Conservation (phyloP, 2,329 filamentous ascomycete genomes). For the Bipolaris oryzae region DNA sequence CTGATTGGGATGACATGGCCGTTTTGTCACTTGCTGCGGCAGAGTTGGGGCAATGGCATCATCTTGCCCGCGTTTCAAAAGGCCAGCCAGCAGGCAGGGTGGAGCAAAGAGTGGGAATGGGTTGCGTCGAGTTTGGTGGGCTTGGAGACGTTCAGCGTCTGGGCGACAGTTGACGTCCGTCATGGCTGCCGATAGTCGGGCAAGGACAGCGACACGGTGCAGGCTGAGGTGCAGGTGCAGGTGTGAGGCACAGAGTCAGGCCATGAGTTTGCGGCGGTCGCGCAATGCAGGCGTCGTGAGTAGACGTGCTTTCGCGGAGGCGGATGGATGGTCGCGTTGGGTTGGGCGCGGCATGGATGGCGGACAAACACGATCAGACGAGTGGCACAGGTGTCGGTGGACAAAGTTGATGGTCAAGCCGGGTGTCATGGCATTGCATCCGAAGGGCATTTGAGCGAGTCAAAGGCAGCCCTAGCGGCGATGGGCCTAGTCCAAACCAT, state of each 20-base stretch:
- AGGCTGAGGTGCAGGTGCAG: neutral
- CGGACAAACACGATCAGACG: conserved; percentile 15
- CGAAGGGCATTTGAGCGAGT: conserved; percentile 24
- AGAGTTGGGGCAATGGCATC: conserved; percentile 27
- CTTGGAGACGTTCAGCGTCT: conserved; percentile 24
- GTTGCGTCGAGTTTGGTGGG: conserved; percentile 20
- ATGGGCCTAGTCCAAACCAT: conserved; percentile 21
- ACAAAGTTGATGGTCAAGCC: conserved; percentile 6
- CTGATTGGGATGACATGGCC: conserved; percentile 32
- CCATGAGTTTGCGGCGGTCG: conserved; percentile 17
- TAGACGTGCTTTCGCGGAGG: neutral
- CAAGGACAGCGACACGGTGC: neutral
- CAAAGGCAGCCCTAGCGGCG: conserved; percentile 14
- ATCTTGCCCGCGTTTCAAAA: conserved; percentile 37
- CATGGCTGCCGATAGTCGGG: neutral
- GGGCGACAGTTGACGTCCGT: conserved; percentile 1
- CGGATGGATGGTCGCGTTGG: neutral
- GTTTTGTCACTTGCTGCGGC: conserved; percentile 29
- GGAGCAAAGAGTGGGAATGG: conserved; percentile 10
- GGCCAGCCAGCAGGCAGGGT: conserved; percentile 11
- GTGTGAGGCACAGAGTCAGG: conserved; percentile 13
- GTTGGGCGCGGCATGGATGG: conserved; percentile 13
- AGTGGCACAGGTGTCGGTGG: conserved; percentile 11
- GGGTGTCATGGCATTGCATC: conserved; percentile 16
- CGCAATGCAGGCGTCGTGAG: conserved; percentile 10